phyloP scores from a whole-genome alignment of 2,329 filamentous ascomycete species.

The Fusarium azukiicola region DNA sequence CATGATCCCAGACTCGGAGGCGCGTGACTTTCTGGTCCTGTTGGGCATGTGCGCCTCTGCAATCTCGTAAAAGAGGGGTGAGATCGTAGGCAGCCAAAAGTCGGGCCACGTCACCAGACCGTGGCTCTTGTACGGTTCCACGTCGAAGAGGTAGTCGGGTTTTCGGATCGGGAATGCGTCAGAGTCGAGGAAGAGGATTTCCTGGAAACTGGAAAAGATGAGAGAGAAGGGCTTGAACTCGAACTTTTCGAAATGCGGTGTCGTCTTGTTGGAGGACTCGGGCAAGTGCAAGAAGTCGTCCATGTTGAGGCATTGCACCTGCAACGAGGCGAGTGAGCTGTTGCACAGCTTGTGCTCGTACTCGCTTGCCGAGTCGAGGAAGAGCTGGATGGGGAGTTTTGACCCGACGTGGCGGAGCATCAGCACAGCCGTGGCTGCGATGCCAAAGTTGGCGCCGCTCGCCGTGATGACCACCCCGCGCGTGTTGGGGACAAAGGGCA shows the following conservation, averaged over 20 bases:
- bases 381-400: constrained; percentile 42
- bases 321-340: constrained; percentile 4
- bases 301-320: constrained; percentile 49
- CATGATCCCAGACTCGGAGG: constrained; percentile 50
- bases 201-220: constrained; percentile 51
- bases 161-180: constrained; percentile 50
- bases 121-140: constrained; percentile 43
- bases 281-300: constrained; percentile 45
- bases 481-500: constrained; percentile 38
- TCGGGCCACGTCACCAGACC: constrained; percentile 52
- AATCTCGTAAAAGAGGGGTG: constrained; percentile 50
- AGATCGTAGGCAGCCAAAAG: constrained; percentile 53
- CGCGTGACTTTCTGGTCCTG: constrained; percentile 43
- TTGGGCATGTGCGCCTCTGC: constrained; percentile 39
- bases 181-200: constrained; percentile 49
- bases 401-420: constrained; percentile 51
- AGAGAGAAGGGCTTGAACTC: constrained; percentile 50
- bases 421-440: constrained; percentile 47
- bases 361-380: constrained; percentile 46
- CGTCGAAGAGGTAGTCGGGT: constrained; percentile 43
- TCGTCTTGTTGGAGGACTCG: neutral
- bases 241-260: constrained; percentile 40
- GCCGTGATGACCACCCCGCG: constrained; percentile 50
- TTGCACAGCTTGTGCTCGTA: constrained; percentile 38
- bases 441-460: constrained; percentile 37